Evolutionary conservation across 2,329 filamentous ascomycete genomes (phyloP).

Genomic region (Fusarium sp.): DNA sequence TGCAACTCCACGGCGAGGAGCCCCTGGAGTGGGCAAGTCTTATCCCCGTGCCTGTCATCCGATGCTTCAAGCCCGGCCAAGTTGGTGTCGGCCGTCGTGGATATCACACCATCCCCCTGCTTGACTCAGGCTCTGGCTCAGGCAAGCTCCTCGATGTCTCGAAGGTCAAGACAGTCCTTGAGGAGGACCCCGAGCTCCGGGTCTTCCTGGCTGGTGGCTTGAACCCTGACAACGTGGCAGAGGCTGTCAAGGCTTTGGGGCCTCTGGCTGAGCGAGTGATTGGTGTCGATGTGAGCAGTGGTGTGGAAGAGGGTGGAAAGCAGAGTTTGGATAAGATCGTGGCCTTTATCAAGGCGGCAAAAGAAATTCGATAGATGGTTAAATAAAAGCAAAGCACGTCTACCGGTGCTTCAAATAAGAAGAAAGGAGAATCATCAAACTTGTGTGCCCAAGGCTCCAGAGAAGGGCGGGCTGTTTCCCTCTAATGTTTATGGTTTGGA

Average conservation of each 20-base stretch:
- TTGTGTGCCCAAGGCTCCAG: neutral
- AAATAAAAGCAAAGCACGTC: slow-evolving; percentile 14
- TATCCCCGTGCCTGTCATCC: slow-evolving; percentile 94
- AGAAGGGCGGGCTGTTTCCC: neutral
- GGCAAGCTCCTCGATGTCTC: slow-evolving; percentile 81
- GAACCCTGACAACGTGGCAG: slow-evolving; percentile 80
- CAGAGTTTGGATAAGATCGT: slow-evolving; percentile 86
- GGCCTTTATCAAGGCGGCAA: slow-evolving; percentile 82
- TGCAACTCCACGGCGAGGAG: slow-evolving; percentile 93
- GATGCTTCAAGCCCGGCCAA: slow-evolving; percentile 82
- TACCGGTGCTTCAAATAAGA: neutral
- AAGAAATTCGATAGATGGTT: slow-evolving; percentile 62
- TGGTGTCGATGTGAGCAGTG: slow-evolving; percentile 93
- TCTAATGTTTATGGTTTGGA: neutral
- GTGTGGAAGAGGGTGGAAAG: slow-evolving; percentile 85
- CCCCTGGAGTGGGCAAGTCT: slow-evolving; percentile 89
- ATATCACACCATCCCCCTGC: slow-evolving; percentile 84
- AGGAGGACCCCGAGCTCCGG: slow-evolving; percentile 75
- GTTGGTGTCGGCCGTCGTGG: slow-evolving; percentile 79
- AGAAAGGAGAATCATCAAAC: neutral
- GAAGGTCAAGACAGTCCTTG: slow-evolving; percentile 75
- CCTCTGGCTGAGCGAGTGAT: slow-evolving; percentile 72
- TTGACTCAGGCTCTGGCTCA: slow-evolving; percentile 89
- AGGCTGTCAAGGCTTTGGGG: slow-evolving; percentile 73
- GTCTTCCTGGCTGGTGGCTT: slow-evolving; percentile 89